Conservation (phyloP, 768 basidiomycete species). For the Pleurotus cornucopiae region DNA sequence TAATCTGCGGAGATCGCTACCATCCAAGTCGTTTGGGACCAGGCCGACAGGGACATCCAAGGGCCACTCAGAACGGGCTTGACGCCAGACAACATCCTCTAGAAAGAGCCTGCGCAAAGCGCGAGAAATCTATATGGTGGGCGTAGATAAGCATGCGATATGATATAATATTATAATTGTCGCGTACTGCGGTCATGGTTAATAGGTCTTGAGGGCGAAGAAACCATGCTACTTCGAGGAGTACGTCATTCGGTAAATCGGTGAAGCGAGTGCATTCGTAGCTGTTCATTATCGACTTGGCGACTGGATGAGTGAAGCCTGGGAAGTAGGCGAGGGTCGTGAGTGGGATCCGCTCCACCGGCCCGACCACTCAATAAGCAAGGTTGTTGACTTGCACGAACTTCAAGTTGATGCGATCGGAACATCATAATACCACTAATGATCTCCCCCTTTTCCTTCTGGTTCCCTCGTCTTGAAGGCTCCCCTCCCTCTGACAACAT, state of each 20-base stretch:
- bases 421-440: constrained; percentile 14
- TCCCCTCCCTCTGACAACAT: constrained; percentile 54
- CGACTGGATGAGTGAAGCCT: too few relatives aligned
- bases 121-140: neutral
- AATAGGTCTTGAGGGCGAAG: neutral
- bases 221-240: neutral
- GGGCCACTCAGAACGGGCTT: neutral
- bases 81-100: neutral
- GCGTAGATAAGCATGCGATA: neutral
- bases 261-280: neutral
- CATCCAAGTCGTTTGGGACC: neutral
- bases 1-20: neutral
- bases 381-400: neutral
- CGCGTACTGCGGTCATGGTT: neutral
- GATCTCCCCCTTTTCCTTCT: constrained; percentile 57
- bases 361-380: neutral
- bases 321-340: neutral
- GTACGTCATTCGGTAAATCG: neutral
- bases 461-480: constrained; percentile 69
- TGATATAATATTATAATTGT: neutral
- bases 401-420: neutral
- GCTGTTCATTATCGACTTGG: too few relatives aligned
- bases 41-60: neutral
- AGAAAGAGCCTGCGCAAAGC: neutral
- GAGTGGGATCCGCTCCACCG: neutral